Conservation (phyloP, 192 early-diverging fungal species). For the Chytriomyces sp. region DNA sequence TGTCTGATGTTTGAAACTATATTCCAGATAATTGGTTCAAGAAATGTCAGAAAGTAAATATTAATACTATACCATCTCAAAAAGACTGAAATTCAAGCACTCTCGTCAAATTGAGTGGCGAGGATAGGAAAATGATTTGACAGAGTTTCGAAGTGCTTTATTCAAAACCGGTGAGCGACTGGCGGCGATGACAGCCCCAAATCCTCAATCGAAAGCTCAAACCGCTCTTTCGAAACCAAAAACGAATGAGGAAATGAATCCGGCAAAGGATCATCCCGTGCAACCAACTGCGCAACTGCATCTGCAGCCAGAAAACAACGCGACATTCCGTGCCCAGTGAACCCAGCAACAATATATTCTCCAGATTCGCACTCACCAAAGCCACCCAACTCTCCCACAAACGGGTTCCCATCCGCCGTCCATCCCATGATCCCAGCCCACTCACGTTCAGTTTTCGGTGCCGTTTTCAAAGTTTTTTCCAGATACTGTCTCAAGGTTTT, state of each 20-base stretch:
- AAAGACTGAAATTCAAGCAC: no score
- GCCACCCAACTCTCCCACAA: constrained; percentile 41
- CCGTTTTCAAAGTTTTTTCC: neutral
- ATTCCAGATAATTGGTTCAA: no score
- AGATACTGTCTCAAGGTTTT: constrained; percentile 35
- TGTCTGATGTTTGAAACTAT: no score
- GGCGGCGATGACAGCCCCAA: no score
- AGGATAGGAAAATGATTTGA: no score
- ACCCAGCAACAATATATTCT: constrained; percentile 47
- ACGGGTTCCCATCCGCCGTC: constrained; percentile 43
- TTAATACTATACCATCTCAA: no score
- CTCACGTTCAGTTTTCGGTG: constrained; percentile 4
- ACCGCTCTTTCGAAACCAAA: constrained; percentile 19
- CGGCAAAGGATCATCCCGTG: neutral
- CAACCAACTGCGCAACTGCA: constrained; percentile 36
- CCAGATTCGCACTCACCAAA: neutral
- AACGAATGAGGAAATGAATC: constrained; percentile 20
- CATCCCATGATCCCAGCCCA: constrained; percentile 60
- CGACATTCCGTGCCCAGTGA: constrained; percentile 58
- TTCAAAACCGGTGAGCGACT: no score
- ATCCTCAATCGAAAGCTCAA: neutral
- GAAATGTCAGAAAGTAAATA: no score
- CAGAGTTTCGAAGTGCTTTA: no score
- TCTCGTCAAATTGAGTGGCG: no score
- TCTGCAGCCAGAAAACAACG: constrained; percentile 39